Conservation (phyloP, 352 stramenopile genomes). For the Pythium apleroticum region DNA sequence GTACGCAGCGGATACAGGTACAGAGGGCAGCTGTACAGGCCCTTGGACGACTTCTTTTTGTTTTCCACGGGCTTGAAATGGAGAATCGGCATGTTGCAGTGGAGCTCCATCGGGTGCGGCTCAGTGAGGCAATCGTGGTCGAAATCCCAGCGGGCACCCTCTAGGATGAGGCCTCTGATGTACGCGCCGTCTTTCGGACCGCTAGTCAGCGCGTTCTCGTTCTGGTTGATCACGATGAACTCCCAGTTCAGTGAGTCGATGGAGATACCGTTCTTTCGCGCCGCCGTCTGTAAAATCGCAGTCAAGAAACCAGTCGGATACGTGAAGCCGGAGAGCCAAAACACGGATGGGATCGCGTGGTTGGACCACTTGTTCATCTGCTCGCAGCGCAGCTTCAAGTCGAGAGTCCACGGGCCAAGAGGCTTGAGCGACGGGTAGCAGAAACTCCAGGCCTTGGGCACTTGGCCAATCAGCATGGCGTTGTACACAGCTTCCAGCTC, state of each 20-base stretch:
- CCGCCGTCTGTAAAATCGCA: constrained; percentile 93
- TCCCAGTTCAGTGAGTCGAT: constrained; percentile 96
- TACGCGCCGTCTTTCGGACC: constrained; percentile 91
- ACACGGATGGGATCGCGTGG: constrained; percentile 79
- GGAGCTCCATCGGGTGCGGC: constrained; percentile 91
- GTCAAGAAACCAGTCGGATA: constrained; percentile 97
- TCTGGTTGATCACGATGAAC: constrained; percentile 92
- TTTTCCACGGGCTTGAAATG: constrained; percentile 95
- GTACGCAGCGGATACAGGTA: constrained; percentile 97
- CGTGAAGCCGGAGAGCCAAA: constrained; percentile 96
- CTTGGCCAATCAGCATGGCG: constrained; percentile 83
- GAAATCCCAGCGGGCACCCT: constrained; percentile 92
- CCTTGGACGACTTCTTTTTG: constrained; percentile 93
- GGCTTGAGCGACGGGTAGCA: constrained; percentile 96
- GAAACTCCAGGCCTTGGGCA: constrained; percentile 90
- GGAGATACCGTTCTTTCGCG: constrained; percentile 93
- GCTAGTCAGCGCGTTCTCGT: constrained; percentile 72
- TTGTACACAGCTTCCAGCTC: constrained; percentile 94
- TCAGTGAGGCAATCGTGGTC: constrained; percentile 89
- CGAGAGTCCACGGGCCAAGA: constrained; percentile 90
- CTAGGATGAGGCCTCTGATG: constrained; percentile 90
- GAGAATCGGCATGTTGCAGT: constrained; percentile 90
- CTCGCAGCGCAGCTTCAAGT: constrained; percentile 88
- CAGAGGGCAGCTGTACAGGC: constrained; percentile 92
- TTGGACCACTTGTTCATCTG: constrained; percentile 92